A percentile compares a stretch with the other conserved stretches of the same genome.
phyloP scores from a whole-genome alignment of 345 rosid genomes.

The Adansonia digitata region DNA sequence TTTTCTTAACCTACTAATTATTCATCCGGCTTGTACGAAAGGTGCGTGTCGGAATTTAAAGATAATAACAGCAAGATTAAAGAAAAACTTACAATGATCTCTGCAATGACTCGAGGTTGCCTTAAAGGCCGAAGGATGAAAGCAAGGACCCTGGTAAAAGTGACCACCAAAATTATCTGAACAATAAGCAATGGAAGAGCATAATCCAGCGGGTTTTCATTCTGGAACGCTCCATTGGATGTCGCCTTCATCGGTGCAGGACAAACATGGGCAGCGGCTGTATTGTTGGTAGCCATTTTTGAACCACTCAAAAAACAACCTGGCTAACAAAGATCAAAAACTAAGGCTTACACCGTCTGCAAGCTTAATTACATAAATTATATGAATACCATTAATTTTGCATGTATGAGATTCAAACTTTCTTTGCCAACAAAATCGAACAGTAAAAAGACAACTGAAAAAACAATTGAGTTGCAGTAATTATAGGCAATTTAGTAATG shows the following conservation, averaged over 20 bases:
- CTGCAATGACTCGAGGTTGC: slow-evolving; percentile 79
- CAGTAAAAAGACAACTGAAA: background rate
- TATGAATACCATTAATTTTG: background rate
- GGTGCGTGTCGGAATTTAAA: background rate
- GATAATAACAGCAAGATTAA: background rate
- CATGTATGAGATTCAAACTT: background rate
- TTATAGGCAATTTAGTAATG: background rate
- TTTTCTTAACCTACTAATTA: background rate
- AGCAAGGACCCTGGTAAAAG: slow-evolving; percentile 53
- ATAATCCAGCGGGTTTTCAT: slow-evolving; percentile 64
- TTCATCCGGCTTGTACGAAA: background rate
- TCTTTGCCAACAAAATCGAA: background rate
- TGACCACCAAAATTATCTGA: slow-evolving; percentile 63
- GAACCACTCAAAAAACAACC: background rate
- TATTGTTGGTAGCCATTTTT: slow-evolving; percentile 1
- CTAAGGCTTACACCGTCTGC: background rate
- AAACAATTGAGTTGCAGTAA: background rate
- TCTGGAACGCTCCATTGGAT: slow-evolving; percentile 70
- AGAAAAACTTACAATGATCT: slow-evolving; percentile 52
- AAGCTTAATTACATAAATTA: background rate
- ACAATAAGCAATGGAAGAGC: slow-evolving; percentile 71
- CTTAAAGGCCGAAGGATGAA: slow-evolving; percentile 53
- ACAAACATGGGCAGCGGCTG: background rate
- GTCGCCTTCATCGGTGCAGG: slow-evolving; percentile 57
- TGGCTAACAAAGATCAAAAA: background rate